Evolutionary conservation across 129 eudicot species (phyloP).

Genomic region (Kitagawia praeruptora): DNA sequence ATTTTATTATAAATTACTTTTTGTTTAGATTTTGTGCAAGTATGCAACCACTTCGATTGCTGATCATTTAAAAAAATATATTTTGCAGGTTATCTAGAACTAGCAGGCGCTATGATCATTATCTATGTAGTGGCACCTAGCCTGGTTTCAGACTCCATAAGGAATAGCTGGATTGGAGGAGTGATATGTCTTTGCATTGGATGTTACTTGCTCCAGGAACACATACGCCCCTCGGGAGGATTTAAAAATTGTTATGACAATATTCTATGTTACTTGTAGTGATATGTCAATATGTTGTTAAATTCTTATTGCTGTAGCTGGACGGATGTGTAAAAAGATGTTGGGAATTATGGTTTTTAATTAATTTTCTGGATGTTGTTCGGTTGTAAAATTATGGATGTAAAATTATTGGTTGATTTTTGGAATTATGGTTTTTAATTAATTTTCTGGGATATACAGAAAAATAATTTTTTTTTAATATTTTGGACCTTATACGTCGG

Average conservation of each 20-base stretch:
- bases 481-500: too few relatives aligned
- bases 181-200: conserved; percentile 62
- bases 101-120: conserved; percentile 66
- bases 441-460: too few relatives aligned
- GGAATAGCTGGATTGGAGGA: conserved; percentile 41
- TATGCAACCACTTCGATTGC: background rate
- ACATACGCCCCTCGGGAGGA: conserved; percentile 86
- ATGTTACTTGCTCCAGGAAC: conserved; percentile 82
- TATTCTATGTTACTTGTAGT: too few relatives aligned
- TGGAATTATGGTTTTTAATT: too few relatives aligned
- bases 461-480: too few relatives aligned
- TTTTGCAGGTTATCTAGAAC: conserved; percentile 54
- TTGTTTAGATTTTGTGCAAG: background rate
- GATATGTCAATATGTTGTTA: too few relatives aligned
- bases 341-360: too few relatives aligned
- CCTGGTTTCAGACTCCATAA: conserved; percentile 48
- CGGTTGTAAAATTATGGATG: too few relatives aligned
- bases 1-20: background rate
- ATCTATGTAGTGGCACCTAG: conserved; percentile 75
- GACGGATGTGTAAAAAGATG: too few relatives aligned
- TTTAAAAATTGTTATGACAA: conserved; percentile 40
- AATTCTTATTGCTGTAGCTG: too few relatives aligned
- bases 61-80: background rate
- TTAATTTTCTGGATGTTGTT: too few relatives aligned
- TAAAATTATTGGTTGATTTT: too few relatives aligned